These are phyloP conservation scores for Astragalus membranaceus DNA, from an alignment of 306 rosid species.

Conservation along the genomic window DNA sequence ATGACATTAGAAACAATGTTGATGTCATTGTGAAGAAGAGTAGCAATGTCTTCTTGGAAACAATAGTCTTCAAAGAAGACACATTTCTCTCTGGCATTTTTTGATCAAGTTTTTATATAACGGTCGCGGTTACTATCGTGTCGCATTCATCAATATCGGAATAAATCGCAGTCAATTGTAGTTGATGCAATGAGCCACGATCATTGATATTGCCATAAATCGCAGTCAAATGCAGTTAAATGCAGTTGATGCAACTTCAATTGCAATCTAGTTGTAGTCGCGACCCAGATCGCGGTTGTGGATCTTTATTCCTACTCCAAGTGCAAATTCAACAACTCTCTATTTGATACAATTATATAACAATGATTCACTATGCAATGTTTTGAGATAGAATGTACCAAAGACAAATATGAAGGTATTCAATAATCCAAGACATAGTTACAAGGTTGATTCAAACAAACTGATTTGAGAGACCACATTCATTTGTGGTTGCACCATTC, in stretches of 20 bases:
- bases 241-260: no score
- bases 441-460: neutral
- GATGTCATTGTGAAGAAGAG: conserved; percentile 44
- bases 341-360: conserved; percentile 15
- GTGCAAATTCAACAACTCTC: neutral
- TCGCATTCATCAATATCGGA: no score
- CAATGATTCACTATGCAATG: neutral
- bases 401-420: neutral
- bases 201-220: no score
- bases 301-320: no score
- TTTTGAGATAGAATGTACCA: neutral
- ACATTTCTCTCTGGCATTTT: conserved; percentile 19
- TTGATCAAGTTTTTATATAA: neutral
- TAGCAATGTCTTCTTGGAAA: conserved; percentile 43
- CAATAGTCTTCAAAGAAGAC: conserved; percentile 18
- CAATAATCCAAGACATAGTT: neutral
- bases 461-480: no score
- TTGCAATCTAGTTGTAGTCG: no score
- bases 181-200: no score
- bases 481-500: neutral
- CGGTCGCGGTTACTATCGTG: no score
- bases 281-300: neutral
- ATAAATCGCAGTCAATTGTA: no score
- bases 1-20: conserved; percentile 42
- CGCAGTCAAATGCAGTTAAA: no score